Evolutionary conservation across 116 monocot genomes (phyloP).

Genomic region (Zostera marina): DNA sequence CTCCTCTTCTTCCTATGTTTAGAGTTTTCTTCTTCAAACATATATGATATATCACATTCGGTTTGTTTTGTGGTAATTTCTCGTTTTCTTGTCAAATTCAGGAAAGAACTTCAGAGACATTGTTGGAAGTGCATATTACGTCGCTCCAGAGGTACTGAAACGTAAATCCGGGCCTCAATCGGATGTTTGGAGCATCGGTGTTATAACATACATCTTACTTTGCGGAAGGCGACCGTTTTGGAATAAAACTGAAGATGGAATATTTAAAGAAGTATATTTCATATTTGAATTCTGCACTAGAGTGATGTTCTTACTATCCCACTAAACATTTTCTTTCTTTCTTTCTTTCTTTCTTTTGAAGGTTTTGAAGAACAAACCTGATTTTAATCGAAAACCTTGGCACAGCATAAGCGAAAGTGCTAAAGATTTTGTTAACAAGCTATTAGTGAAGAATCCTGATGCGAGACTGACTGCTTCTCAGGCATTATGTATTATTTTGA

Average conservation of each 20-base stretch:
- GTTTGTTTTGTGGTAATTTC: neutral
- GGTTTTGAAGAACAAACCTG: constrained; percentile 87
- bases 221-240: constrained; percentile 90
- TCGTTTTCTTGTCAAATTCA: constrained; percentile 11
- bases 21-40: neutral
- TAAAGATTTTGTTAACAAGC: constrained; percentile 82
- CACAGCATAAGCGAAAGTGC: constrained; percentile 64
- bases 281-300: neutral
- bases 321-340: neutral
- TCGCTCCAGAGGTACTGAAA: constrained; percentile 91
- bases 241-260: constrained; percentile 84
- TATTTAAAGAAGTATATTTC: constrained; percentile 66
- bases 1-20: neutral
- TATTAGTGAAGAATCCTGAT: constrained; percentile 77
- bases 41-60: neutral
- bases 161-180: constrained; percentile 86
- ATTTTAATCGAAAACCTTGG: constrained; percentile 86
- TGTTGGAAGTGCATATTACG: constrained; percentile 67
- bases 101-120: constrained; percentile 76
- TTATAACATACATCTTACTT: constrained; percentile 91
- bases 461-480: constrained; percentile 87
- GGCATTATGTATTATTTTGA: constrained; percentile 60
- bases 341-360: constrained; percentile 2
- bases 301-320: neutral
- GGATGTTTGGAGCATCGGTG: constrained; percentile 99